These are phyloP conservation scores for Tricholoma furcatifolium DNA, from an alignment of 768 basidiomycete species.

Conservation along the genomic window DNA sequence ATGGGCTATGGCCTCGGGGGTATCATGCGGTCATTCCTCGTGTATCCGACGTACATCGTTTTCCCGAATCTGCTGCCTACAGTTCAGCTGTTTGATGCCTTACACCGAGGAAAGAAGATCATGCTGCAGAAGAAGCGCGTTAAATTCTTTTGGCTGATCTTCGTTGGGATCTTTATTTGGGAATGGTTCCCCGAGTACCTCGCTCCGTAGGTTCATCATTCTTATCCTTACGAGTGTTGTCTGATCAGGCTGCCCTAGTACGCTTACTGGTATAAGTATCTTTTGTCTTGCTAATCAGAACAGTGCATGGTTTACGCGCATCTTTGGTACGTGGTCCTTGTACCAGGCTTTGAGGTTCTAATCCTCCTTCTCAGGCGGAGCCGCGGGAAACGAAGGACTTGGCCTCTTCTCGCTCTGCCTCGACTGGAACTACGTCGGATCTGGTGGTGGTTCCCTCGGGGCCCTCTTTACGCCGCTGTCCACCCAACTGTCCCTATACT, in stretches of 20 bases:
- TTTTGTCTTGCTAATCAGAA: conserved; percentile 50
- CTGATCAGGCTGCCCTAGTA: conserved; percentile 19
- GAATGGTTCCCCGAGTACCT: conserved; percentile 57
- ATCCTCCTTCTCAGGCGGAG: conserved; percentile 35
- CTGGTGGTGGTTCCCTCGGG: conserved; percentile 43
- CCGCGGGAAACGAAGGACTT: conserved; percentile 61
- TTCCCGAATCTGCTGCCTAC: conserved; percentile 41
- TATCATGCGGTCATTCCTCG: conserved; percentile 41
- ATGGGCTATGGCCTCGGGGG: conserved; percentile 36
- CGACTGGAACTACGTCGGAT: conserved; percentile 61
- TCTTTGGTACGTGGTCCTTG: conserved; percentile 9
- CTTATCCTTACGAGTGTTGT: neutral
- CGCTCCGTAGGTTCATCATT: conserved; percentile 28
- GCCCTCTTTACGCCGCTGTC: conserved; percentile 52
- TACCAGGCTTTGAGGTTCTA: neutral
- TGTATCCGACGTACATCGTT: conserved; percentile 45
- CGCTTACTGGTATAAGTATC: conserved; percentile 60
- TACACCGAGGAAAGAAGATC: conserved; percentile 41
- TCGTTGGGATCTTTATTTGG: conserved; percentile 53
- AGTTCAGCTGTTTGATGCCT: conserved; percentile 41
- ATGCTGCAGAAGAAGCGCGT: conserved; percentile 49
- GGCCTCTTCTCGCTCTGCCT: conserved; percentile 57
- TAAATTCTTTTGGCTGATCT: conserved; percentile 56
- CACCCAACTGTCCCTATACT: conserved; percentile 49
- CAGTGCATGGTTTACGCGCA: conserved; percentile 33